phyloP scores from a whole-genome alignment of 1,139 yeast genomes.

The Martiniozyma asiatica region DNA sequence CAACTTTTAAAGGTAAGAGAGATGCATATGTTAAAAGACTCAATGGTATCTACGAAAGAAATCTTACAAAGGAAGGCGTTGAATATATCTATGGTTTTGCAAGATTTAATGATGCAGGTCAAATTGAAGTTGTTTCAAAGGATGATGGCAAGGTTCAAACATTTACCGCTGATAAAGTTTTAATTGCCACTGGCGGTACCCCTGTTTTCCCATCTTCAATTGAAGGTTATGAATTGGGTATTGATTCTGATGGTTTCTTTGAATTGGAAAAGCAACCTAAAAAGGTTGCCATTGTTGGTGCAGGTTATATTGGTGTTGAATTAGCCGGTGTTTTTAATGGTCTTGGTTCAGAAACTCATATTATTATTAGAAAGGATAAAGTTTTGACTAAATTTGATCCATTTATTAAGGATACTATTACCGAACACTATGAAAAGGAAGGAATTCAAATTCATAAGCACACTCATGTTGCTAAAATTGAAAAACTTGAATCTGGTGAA shows the following conservation, averaged over 20 bases:
- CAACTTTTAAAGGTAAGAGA: conserved; percentile 65
- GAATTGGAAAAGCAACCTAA: conserved; percentile 72
- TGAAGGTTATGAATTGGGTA: conserved; percentile 76
- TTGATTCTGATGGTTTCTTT: conserved; percentile 87
- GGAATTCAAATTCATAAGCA: conserved; percentile 74
- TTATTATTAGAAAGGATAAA: conserved; percentile 83
- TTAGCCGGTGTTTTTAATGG: conserved; percentile 88
- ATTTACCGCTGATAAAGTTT: conserved; percentile 69
- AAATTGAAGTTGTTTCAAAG: conserved; percentile 61
- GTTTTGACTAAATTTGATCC: conserved; percentile 83
- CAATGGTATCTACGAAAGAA: conserved; percentile 87
- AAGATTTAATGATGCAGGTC: conserved; percentile 53
- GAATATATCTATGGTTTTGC: conserved; percentile 87
- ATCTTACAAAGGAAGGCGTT: conserved; percentile 79
- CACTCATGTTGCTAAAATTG: conserved; percentile 48
- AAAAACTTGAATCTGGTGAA: conserved; percentile 46
- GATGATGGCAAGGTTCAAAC: conserved; percentile 42
- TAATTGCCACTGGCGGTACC: conserved; percentile 90
- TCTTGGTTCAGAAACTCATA: conserved; percentile 76
- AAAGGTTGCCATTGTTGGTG: conserved; percentile 90
- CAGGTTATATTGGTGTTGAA: conserved; percentile 95
- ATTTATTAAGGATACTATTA: conserved; percentile 64
- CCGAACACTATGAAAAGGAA: conserved; percentile 64
- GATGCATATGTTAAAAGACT: conserved; percentile 82
- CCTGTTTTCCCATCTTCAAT: conserved; percentile 61